phyloP scores from a whole-genome alignment of 495 filamentous ascomycete species.

The Cercophora samala region DNA sequence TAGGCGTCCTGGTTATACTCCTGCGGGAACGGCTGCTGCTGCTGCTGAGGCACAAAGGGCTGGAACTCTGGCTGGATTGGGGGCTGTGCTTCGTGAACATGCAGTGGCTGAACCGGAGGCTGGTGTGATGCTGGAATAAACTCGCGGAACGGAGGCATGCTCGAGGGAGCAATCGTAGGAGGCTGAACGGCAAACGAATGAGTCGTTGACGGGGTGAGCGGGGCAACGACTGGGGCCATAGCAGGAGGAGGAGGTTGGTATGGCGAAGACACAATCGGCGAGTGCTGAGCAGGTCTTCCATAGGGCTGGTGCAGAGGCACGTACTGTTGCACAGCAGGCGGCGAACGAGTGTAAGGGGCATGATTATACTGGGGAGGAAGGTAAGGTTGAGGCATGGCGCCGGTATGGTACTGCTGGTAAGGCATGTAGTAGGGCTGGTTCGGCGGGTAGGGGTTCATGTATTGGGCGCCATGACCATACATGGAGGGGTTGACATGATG shows the following conservation, averaged over 20 bases:
- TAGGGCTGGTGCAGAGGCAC: conserved; percentile 25
- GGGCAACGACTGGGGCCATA: conserved; percentile 35
- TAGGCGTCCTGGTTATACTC: not conserved
- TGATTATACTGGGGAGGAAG: conserved; percentile 41
- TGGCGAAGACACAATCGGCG: conserved; percentile 38
- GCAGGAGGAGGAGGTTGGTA: conserved; percentile 42
- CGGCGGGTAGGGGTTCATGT: conserved; percentile 26
- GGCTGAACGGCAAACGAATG: conserved; percentile 40
- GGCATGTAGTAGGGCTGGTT: conserved; percentile 29
- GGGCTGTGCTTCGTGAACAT: conserved; percentile 8
- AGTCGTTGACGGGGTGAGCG: conserved; percentile 40
- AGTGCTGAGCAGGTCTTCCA: conserved; percentile 41
- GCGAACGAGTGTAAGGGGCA: conserved; percentile 34
- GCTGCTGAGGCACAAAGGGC: not conserved
- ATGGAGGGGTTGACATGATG: conserved; percentile 38
- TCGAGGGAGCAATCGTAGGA: conserved; percentile 18
- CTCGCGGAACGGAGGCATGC: conserved; percentile 36
- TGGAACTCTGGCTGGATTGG: conserved; percentile 13
- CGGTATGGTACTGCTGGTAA: conserved; percentile 42
- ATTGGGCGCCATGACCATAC: conserved; percentile 34
- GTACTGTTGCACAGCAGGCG: conserved; percentile 25
- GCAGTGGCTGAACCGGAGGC: conserved; percentile 14
- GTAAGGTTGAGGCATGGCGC: conserved; percentile 30
- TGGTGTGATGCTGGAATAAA: not conserved
- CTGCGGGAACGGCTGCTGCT: not conserved